Evolutionary conservation across 805 yeast genomes (phyloP), one percentile per base, ranked within the genome.

Genomic region (Metschnikowia amazonensis): DNA sequence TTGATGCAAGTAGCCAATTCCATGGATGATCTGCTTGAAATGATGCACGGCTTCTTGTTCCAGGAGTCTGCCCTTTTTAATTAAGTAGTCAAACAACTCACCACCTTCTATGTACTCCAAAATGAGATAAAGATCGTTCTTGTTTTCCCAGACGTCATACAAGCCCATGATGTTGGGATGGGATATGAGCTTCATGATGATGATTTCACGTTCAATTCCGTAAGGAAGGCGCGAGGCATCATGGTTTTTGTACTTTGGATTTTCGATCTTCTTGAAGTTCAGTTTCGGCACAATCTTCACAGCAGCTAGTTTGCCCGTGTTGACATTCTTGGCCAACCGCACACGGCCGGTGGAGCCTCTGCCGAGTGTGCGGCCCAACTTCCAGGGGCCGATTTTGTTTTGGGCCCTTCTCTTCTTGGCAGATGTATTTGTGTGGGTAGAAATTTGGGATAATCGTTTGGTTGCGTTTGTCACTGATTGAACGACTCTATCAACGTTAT

Each of bases 271-370:
- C 56, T 73, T 77, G 58, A 86, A 79, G 49, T 82, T 75, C 25
- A 90, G 75, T 60, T 94, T 94, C 25, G 98, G 95, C 10, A 94
- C 96, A 51, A 94, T 89, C 65, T 94, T 94, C 42, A 94, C 96
- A 1, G 99, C 99, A 3, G 99, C 98, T 47, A 89, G 77, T 65
- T 89, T 84, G 40, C 94, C 94, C 1, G 94, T 84, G 44, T 78
- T 77, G 35, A 82, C 77, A 63, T 94, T 95, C 55, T 89, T 84
- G 13, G 99, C 98, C 45, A 94, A 74, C 48, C 96, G 74, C 14
- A 94, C 99, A 50, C 97, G 78, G 20, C 99, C 98, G 1, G 97
- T 88, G 11, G 96, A 86, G n/a, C 99, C 99, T 48, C 95, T 77
- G 20, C 99, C 99, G 42, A 94, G 71, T 2, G 99, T 94, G 54